phyloP scores from a whole-genome alignment of 257 asterid genomes.

The Solanum lignicaule region DNA sequence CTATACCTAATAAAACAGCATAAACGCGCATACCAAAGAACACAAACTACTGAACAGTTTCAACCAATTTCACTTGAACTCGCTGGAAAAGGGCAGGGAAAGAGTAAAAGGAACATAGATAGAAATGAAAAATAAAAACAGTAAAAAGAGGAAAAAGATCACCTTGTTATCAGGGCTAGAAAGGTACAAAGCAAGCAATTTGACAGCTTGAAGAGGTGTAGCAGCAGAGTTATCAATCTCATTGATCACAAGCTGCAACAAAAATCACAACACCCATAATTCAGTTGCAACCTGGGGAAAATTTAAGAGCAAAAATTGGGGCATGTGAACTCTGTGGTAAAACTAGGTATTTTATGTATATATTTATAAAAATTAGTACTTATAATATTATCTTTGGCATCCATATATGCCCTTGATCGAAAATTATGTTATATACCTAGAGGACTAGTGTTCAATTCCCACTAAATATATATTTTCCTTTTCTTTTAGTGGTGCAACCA shows the following conservation, averaged over 20 bases:
- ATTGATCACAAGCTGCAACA: conserved; percentile 61
- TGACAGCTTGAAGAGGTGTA: conserved; percentile 94
- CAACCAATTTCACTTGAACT: background rate
- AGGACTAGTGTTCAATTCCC: background rate
- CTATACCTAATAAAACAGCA: background rate
- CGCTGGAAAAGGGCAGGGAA: background rate
- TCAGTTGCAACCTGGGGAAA: background rate
- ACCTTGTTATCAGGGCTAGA: conserved; percentile 70
- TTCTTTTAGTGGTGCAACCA: background rate
- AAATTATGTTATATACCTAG: background rate
- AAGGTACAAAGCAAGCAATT: conserved; percentile 74
- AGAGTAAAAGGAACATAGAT: background rate
- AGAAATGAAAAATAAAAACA: background rate
- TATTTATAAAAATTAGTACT: background rate
- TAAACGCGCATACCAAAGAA: background rate
- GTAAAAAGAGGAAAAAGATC: background rate
- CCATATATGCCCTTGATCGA: background rate
- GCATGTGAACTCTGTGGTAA: background rate
- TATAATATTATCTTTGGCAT: background rate
- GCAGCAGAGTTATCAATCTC: conserved; percentile 93
- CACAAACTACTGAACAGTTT: background rate
- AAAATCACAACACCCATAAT: background rate
- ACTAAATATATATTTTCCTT: background rate
- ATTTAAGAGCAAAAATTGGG: background rate
- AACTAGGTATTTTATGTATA: background rate